Conservation (phyloP, 1,284 basidiomycete species). For the Vanrija humicola region DNA sequence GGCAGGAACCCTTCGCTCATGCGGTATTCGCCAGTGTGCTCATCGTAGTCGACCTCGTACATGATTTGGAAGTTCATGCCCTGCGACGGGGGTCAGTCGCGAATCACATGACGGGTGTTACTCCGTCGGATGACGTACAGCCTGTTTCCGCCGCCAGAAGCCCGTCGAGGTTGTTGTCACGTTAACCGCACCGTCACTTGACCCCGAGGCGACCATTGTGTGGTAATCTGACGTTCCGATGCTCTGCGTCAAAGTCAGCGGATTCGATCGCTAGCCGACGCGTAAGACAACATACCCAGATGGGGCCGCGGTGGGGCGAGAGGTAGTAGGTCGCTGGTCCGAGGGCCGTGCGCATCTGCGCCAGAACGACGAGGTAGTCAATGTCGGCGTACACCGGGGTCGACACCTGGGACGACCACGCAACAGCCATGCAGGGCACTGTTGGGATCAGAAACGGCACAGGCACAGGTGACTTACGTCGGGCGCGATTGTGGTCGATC, state of each 20-base stretch:
- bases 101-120: no score
- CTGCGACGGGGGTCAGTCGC: constrained; percentile 46
- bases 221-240: constrained; percentile 77
- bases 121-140: constrained; percentile 15
- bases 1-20: constrained; percentile 81
- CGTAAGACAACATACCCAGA: constrained; percentile 61
- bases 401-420: constrained; percentile 33
- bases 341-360: constrained; percentile 24
- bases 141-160: constrained; percentile 24
- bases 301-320: constrained; percentile 55
- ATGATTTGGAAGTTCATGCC: constrained; percentile 72
- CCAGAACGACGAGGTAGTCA: constrained; percentile 32
- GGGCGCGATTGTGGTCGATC: constrained; percentile 22
- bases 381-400: constrained; percentile 34
- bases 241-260: constrained; percentile 52
- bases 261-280: background rate
- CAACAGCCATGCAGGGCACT: constrained; percentile 36
- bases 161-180: constrained; percentile 23
- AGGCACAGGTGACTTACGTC: constrained; percentile 22
- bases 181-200: constrained; percentile 70
- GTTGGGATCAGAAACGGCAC: background rate
- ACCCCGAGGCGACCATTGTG: constrained; percentile 72
- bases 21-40: constrained; percentile 64
- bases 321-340: constrained; percentile 14
- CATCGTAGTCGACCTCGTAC: constrained; percentile 80